These are phyloP conservation scores for Fusarium sp. DNA, from an alignment of 2,329 filamentous ascomycete genomes.

Conservation along the genomic window DNA sequence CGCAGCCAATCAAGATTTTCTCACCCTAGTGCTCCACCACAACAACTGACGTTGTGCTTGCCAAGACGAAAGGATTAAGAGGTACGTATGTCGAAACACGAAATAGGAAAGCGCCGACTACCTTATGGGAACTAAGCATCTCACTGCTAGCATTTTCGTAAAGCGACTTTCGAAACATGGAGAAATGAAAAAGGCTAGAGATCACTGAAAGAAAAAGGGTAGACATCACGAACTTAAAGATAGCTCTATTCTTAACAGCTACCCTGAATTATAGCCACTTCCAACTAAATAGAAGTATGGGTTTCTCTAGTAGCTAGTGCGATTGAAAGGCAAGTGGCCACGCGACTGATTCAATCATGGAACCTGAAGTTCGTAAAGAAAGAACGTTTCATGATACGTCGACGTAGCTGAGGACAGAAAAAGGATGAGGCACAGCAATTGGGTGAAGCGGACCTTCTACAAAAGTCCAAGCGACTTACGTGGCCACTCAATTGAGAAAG, in stretches of 20 bases:
- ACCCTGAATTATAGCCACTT: neutral
- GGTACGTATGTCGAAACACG: neutral
- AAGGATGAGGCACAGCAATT: neutral
- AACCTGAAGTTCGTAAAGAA: neutral
- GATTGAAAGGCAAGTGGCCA: neutral
- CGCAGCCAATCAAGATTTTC: neutral
- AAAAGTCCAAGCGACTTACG: neutral
- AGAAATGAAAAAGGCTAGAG: neutral
- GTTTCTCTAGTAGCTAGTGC: neutral
- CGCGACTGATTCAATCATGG: fast-evolving
- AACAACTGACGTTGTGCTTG: neutral
- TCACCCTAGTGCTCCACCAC: no score
- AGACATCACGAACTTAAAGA: no score
- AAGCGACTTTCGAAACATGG: neutral
- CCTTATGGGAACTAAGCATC: neutral
- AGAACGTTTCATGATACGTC: neutral
- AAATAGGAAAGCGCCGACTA: neutral
- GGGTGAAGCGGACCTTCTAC: neutral
- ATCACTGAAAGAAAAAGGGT: no score
- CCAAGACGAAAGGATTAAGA: neutral
- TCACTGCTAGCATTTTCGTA: neutral
- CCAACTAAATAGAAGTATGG: neutral
- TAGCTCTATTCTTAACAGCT: neutral
- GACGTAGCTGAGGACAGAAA: neutral
- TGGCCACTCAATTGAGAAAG: neutral